Percentiles rank a stretch among this genome's conserved stretches.
Evolutionary conservation across 352 stramenopile species (phyloP).

Genomic region (Globisporangium megalacanthum): DNA sequence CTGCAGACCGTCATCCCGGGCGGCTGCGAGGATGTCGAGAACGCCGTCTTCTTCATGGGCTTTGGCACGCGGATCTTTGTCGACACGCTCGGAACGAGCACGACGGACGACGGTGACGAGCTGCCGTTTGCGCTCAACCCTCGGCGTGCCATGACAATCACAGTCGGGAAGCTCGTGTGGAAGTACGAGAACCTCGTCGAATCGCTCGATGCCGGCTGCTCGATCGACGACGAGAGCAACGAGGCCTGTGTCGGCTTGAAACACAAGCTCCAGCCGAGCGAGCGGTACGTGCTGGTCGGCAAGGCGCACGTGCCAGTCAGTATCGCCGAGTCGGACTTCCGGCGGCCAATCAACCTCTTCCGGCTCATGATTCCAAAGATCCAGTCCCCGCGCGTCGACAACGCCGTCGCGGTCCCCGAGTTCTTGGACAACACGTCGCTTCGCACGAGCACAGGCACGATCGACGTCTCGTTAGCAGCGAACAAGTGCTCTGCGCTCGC

Average conservation of each 20-base stretch:
- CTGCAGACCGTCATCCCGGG: conserved; percentile 11
- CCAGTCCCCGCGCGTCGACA: conserved; percentile 7
- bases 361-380: conserved; percentile 9
- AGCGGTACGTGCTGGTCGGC: conserved; percentile 12
- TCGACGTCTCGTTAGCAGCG: neutral
- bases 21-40: conserved; percentile 9
- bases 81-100: conserved; percentile 6
- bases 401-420: conserved; percentile 9
- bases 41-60: conserved; percentile 14
- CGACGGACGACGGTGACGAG: neutral
- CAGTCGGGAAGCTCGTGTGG: conserved; percentile 38
- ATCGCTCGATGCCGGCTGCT: conserved; percentile 15
- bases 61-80: conserved; percentile 13
- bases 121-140: conserved; percentile 12
- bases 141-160: conserved; percentile 20
- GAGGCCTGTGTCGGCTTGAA: conserved; percentile 26
- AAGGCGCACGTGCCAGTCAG: neutral
- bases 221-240: neutral
- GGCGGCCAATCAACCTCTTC: conserved; percentile 12
- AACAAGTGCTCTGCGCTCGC: conserved; percentile 15
- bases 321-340: conserved; percentile 11
- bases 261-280: conserved; percentile 11
- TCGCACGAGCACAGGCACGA: neutral
- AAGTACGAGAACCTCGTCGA: conserved; percentile 19
- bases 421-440: conserved; percentile 1